phyloP scores from a whole-genome alignment of 148 eudicot species.

The Vaccinium macrocarpon region DNA sequence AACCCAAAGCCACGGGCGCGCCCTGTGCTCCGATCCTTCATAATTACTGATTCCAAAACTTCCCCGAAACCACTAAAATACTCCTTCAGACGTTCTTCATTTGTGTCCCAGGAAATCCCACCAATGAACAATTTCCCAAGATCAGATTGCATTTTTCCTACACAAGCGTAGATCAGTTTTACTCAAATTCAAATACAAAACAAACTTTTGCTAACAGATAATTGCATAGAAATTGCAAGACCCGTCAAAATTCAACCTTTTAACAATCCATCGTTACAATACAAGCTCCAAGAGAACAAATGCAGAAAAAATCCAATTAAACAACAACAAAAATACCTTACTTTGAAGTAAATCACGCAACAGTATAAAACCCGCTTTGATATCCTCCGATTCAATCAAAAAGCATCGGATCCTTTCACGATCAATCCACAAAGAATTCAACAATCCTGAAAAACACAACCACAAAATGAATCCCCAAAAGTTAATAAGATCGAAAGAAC shows the following conservation, averaged over 20 bases:
- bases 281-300: conserved; percentile 15
- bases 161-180: conserved; percentile 17
- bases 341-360: conserved; percentile 6
- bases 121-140: conserved; percentile 80
- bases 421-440: conserved; percentile 26
- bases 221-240: neutral
- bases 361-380: conserved; percentile 3
- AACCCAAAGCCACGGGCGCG: conserved; percentile 93
- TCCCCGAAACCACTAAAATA: conserved; percentile 72
- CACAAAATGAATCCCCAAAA: conserved; percentile 4
- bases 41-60: conserved; percentile 77
- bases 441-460: conserved; percentile 18
- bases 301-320: conserved; percentile 24
- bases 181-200: conserved; percentile 15
- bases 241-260: conserved; percentile 22
- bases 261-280: conserved; percentile 14
- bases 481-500: neutral
- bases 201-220: neutral
- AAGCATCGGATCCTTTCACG: conserved; percentile 31
- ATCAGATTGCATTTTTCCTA: conserved; percentile 72
- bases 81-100: conserved; percentile 77
- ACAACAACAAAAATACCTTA: conserved; percentile 11
- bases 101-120: conserved; percentile 89
- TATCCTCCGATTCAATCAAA: conserved; percentile 19
- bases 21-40: conserved; percentile 83